Percentiles rank a stretch among this genome's conserved stretches.
These are phyloP conservation scores for Cladophialophora bantiana DNA, from an alignment of 2,329 filamentous ascomycete genomes.

Conservation along the genomic window DNA sequence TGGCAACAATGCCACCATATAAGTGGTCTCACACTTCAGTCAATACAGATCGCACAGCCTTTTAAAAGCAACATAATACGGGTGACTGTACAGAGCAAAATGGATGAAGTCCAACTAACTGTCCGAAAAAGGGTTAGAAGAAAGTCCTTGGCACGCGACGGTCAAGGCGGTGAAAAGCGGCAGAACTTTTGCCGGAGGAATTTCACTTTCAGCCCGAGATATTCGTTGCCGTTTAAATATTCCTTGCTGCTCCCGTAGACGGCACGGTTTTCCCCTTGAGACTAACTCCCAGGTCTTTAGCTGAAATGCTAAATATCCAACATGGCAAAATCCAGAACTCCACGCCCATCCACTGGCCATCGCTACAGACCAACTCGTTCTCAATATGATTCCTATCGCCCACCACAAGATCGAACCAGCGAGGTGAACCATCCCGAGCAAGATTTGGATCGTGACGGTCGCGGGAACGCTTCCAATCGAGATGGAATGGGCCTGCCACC, in stretches of 20 bases:
- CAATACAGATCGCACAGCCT: neutral
- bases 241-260: neutral
- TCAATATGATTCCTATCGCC: constrained; percentile 7
- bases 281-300: neutral
- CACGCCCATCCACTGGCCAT: neutral
- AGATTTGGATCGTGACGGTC: neutral
- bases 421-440: neutral
- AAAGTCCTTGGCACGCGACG: neutral
- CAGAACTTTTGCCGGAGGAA: constrained; percentile 27
- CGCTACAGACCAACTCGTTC: neutral
- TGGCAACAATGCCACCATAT: neutral
- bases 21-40: neutral
- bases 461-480: neutral
- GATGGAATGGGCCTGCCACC: constrained; percentile 2
- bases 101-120: neutral
- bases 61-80: neutral
- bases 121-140: constrained; percentile 11
- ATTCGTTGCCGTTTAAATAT: neutral
- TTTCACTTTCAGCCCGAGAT: neutral
- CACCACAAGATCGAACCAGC: neutral
- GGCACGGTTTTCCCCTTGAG: neutral
- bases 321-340: constrained; percentile 18
- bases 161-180: constrained; percentile 26
- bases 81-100: neutral
- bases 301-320: neutral